Base-by-base conservation (phyloP, 768 basidiomycete genomes). In the Podaxis sp. region DNA sequence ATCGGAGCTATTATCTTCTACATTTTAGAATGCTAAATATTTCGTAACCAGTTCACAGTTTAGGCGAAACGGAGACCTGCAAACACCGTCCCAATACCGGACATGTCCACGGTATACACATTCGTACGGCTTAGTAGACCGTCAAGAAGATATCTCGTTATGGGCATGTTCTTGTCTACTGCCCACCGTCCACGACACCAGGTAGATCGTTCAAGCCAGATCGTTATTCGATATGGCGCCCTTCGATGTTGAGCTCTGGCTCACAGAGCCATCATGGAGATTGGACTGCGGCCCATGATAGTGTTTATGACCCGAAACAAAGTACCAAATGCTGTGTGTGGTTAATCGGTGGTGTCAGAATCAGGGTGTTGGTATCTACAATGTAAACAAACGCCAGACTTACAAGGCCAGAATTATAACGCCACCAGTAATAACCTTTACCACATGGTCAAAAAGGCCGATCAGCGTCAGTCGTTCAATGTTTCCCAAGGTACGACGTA, bases 221-320 rank as follows among this genome's bases (percentile, higher is more conserved):
- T 53, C 49, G n/a, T 59, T 48, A 51, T 22, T 59, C 12, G 36
- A 60, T 22, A 15, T 56, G 38, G 54, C 40, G 5, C 52, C 61
- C 13, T 56, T 22, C 13, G 61, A 33, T 3, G 28, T n/a, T n/a
- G n/a, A 24, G 12, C 26, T 51, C 44, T 49, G 22, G 19, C 4
- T 63, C 39, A 68, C 65, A n/a, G 60, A 67, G 22, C 67, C 64
- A 40, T 76, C 74, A 53, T 75, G 73, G 56, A 86, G 65, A 70
- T 84, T 84, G 57, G 85, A 82, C 65, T 79, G 77, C 19, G 87
- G 85, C n/a, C 87, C 87, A 42, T 76, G 76, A 67, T 86, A 87
- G 65, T 87, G 82, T 57, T 75, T 79, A 63, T 81, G 82, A 24
- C 84, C 87, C 33, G 80, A 75, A 24, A 79, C 60, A 61, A 82